Evolutionary conservation across 83 land plant genomes (phyloP).

Genomic region (Diphasiastrum complanatum): DNA sequence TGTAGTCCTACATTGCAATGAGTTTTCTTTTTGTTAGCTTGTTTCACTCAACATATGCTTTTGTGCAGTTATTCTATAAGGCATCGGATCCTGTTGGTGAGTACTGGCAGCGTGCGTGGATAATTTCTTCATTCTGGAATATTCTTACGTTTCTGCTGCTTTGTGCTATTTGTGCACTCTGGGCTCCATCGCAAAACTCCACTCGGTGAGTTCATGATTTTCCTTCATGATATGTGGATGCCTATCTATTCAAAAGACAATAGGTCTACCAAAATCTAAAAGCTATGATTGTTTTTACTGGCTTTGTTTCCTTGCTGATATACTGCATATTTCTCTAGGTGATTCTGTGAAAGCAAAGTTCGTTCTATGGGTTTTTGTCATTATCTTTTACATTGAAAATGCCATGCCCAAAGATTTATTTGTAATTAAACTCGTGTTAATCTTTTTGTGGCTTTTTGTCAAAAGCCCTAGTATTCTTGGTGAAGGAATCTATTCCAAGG

Average conservation of each 20-base stretch:
- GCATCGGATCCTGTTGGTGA: conserved; percentile 30
- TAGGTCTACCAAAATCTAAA: background rate
- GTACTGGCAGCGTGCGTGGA: conserved; percentile 36
- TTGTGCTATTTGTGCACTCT: conserved; percentile 24
- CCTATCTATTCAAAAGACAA: background rate
- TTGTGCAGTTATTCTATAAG: conserved; percentile 59
- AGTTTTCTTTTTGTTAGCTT: too few relatives aligned
- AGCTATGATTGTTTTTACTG: background rate
- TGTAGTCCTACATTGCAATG: too few relatives aligned
- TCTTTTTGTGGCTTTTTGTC: too few relatives aligned
- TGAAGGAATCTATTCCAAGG: too few relatives aligned
- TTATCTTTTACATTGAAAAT: background rate
- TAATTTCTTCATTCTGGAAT: conserved; percentile 29
- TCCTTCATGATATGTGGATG: background rate
- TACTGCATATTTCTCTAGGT: background rate
- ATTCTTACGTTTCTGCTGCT: conserved; percentile 23
- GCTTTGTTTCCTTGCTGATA: too few relatives aligned
- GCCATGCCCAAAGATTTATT: too few relatives aligned
- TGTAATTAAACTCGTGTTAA: too few relatives aligned
- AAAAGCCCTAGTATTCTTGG: too few relatives aligned
- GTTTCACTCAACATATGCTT: too few relatives aligned
- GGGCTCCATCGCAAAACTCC: conserved; percentile 39
- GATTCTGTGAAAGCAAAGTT: background rate
- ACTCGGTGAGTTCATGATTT: conserved; percentile 9
- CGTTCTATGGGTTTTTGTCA: background rate